Conservation (phyloP, 306 rosid species). For the Quercus agrifolia region DNA sequence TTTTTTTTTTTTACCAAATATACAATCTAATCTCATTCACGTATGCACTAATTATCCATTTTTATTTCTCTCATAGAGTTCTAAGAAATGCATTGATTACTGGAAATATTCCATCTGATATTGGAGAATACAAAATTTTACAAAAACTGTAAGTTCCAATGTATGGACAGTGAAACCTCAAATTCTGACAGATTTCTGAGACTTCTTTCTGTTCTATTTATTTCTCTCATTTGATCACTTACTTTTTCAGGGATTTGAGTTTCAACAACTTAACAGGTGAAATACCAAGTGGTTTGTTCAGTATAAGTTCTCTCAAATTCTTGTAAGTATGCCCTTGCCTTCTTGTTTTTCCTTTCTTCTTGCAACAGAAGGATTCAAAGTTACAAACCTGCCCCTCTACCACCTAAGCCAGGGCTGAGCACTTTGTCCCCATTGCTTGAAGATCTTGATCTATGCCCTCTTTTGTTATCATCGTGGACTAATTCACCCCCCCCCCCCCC, state of each 20-base stretch:
- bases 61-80: constrained; percentile 1
- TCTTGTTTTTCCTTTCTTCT: background rate
- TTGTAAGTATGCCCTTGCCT: constrained; percentile 9
- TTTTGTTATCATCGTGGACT: no score
- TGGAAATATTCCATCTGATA: constrained; percentile 22
- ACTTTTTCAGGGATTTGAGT: constrained; percentile 23
- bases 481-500: no score
- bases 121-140: constrained; percentile 16
- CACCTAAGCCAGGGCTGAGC: no score
- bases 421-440: background rate
- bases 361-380: no score
- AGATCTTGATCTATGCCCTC: background rate
- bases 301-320: constrained; percentile 4
- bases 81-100: constrained; percentile 27
- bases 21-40: background rate
- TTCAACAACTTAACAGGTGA: constrained; percentile 26
- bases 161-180: background rate
- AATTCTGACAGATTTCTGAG: background rate
- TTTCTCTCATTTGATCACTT: background rate
- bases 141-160: constrained; percentile 6
- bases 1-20: background rate
- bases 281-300: constrained; percentile 26
- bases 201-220: background rate
- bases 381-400: no score
- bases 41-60: background rate